Conservation (phyloP, 306 rosid genomes). For the Senna tora region DNA sequence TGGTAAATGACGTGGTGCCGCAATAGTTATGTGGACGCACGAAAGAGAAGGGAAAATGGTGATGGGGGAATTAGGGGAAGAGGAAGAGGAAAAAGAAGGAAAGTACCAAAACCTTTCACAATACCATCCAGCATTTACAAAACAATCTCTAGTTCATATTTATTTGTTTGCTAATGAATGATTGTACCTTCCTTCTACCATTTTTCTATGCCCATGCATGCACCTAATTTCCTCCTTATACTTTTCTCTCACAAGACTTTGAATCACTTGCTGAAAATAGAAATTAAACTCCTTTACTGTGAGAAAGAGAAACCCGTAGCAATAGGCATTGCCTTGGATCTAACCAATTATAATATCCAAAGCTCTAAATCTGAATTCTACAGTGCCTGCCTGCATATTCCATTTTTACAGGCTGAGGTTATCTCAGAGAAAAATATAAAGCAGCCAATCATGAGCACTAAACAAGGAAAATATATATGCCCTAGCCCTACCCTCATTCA, state of each 20-base stretch:
- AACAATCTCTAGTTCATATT: background rate
- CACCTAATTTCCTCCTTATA: background rate
- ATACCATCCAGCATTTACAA: background rate
- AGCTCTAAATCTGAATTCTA: too few species aligned
- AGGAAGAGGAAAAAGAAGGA: background rate
- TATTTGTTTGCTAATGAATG: background rate
- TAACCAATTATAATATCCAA: too few species aligned
- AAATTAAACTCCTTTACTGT: slow-evolving; percentile 35
- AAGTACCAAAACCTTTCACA: background rate
- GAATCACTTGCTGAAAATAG: slow-evolving; percentile 28
- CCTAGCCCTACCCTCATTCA: slow-evolving; percentile 14
- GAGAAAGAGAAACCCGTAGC: too few species aligned
- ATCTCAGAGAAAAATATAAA: background rate
- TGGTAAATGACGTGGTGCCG: slow-evolving; percentile 9
- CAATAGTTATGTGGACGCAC: background rate
- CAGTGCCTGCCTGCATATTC: background rate
- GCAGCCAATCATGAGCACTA: background rate
- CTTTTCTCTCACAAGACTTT: background rate
- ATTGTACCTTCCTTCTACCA: background rate
- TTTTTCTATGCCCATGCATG: background rate
- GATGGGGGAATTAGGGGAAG: slow-evolving; percentile 14
- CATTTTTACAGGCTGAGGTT: background rate
- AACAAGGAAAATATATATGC: background rate
- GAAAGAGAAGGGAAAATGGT: background rate
- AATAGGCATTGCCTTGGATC: too few species aligned